These are phyloP conservation scores for Earliella scabrosa DNA, from an alignment of 1,284 basidiomycete species.

Conservation along the genomic window DNA sequence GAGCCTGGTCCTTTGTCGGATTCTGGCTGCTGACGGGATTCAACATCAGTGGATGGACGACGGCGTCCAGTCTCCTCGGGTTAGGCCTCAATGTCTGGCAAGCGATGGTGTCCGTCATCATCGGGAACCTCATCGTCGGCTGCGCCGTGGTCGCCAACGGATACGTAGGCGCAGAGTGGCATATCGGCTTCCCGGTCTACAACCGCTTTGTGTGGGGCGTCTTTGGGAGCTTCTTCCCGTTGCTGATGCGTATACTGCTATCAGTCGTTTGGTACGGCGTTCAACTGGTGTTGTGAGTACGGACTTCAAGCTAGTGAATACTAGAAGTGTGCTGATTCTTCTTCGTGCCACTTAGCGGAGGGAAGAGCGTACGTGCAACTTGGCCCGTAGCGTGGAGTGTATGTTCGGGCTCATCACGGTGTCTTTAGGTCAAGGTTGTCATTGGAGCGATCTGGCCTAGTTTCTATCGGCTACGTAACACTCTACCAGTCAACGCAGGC, in stretches of 20 bases:
- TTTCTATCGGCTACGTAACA: slow-evolving; percentile 20
- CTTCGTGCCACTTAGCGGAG: too few relatives aligned
- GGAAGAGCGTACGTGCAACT: slow-evolving; percentile 18
- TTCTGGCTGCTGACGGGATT: slow-evolving; percentile 28
- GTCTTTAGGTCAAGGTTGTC: slow-evolving; percentile 17
- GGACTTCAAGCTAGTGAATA: background rate
- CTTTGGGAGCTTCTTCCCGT: slow-evolving; percentile 29
- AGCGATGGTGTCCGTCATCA: slow-evolving; percentile 24
- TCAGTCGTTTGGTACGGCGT: slow-evolving; percentile 29
- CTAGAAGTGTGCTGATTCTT: too few relatives aligned
- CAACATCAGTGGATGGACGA: slow-evolving; percentile 28
- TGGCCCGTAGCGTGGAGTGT: too few relatives aligned
- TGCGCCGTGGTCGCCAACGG: slow-evolving; percentile 21
- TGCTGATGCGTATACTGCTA: slow-evolving; percentile 26
- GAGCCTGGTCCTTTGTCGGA: slow-evolving; percentile 26
- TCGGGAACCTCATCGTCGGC: slow-evolving; percentile 23
- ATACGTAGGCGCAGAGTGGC: slow-evolving; percentile 27
- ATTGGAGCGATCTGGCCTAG: slow-evolving; percentile 23
- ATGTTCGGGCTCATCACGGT: too few relatives aligned
- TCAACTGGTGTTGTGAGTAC: slow-evolving; percentile 24
- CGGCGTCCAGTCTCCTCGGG: slow-evolving; percentile 26
- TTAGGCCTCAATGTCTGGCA: slow-evolving; percentile 29
- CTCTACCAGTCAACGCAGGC: slow-evolving; percentile 14
- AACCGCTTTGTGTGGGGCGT: slow-evolving; percentile 27
- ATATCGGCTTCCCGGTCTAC: slow-evolving; percentile 27